These are phyloP conservation scores for Alternaria ventricosa DNA, from an alignment of 2,329 filamentous ascomycete genomes.

Conservation along the genomic window DNA sequence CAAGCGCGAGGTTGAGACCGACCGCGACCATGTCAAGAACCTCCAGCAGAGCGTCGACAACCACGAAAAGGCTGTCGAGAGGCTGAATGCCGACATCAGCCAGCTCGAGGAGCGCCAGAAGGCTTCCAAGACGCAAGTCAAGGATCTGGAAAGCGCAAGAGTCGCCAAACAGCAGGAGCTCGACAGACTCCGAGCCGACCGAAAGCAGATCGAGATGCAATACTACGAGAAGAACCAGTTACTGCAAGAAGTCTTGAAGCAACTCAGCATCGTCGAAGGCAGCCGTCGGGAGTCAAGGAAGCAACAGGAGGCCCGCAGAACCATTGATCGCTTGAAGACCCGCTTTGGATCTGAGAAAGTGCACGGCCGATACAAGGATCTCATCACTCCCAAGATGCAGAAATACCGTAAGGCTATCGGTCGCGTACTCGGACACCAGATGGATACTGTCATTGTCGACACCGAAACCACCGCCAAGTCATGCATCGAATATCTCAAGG, in stretches of 20 bases:
- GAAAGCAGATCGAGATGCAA: slow-evolving; percentile 69
- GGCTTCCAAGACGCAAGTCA: slow-evolving; percentile 66
- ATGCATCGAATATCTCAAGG: slow-evolving; percentile 92
- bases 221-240: slow-evolving; percentile 92
- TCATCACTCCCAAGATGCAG: slow-evolving; percentile 96
- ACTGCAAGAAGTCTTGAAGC: slow-evolving; percentile 78
- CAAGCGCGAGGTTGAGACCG: slow-evolving; percentile 86
- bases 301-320: slow-evolving; percentile 80
- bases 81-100: slow-evolving; percentile 73
- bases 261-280: slow-evolving; percentile 83
- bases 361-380: slow-evolving; percentile 84
- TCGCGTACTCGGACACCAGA: slow-evolving; percentile 88
- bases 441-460: slow-evolving; percentile 93
- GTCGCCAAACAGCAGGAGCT: slow-evolving; percentile 89
- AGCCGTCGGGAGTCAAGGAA: slow-evolving; percentile 84
- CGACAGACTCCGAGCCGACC: slow-evolving; percentile 62
- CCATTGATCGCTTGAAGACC: slow-evolving; percentile 83
- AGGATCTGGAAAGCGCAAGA: slow-evolving; percentile 77
- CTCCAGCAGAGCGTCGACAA: slow-evolving; percentile 87
- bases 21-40: slow-evolving; percentile 88
- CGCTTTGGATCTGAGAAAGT: slow-evolving; percentile 81
- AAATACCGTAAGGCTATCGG: slow-evolving; percentile 94
- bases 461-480: slow-evolving; percentile 93
- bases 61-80: slow-evolving; percentile 74
- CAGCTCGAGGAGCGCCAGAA: slow-evolving; percentile 73